Evolutionary conservation across 345 rosid species (phyloP).

Genomic region (Conringia planisiliqua): DNA sequence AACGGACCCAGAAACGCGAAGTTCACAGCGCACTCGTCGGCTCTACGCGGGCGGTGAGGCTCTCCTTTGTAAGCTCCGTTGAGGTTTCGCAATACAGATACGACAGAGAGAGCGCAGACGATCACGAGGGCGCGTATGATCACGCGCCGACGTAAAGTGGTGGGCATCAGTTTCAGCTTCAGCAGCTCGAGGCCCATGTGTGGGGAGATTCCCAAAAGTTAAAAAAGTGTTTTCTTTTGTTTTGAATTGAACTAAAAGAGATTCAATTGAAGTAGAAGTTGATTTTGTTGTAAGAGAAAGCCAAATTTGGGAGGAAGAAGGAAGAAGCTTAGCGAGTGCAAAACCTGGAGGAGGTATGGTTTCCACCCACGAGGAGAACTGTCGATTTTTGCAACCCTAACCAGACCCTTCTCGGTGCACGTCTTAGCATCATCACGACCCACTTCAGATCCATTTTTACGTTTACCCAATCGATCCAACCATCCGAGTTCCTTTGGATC

Average conservation of each 20-base stretch:
- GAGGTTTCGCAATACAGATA: slow-evolving; percentile 49
- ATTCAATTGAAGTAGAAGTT: slow-evolving; percentile 12
- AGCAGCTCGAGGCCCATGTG: slow-evolving; percentile 50
- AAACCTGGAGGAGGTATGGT: slow-evolving; percentile 98
- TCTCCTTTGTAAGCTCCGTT: slow-evolving; percentile 39
- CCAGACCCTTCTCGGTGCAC: slow-evolving; percentile 63
- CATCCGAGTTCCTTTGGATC: slow-evolving; percentile 11
- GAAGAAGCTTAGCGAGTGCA: slow-evolving; percentile 61
- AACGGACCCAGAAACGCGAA: slow-evolving; percentile 34
- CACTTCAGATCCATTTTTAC: slow-evolving; percentile 41
- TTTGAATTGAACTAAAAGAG: neutral
- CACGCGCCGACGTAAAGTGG: slow-evolving; percentile 54
- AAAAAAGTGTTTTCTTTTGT: neutral
- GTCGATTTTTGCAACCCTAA: slow-evolving; percentile 58
- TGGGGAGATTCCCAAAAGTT: neutral
- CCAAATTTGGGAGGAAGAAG: neutral
- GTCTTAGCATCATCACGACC: slow-evolving; percentile 40
- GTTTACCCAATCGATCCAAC: slow-evolving; percentile 17
- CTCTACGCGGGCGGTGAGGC: slow-evolving; percentile 14
- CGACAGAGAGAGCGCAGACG: slow-evolving; percentile 46
- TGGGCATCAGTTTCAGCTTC: slow-evolving; percentile 43
- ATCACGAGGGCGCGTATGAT: slow-evolving; percentile 56
- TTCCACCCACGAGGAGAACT: slow-evolving; percentile 99
- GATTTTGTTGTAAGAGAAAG: neutral
- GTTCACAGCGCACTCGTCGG: slow-evolving; percentile 41